A percentile compares a stretch with the other conserved stretches of the same genome.
phyloP scores from a whole-genome alignment of 2,329 filamentous ascomycete genomes.

The Colletotrichum lentis region DNA sequence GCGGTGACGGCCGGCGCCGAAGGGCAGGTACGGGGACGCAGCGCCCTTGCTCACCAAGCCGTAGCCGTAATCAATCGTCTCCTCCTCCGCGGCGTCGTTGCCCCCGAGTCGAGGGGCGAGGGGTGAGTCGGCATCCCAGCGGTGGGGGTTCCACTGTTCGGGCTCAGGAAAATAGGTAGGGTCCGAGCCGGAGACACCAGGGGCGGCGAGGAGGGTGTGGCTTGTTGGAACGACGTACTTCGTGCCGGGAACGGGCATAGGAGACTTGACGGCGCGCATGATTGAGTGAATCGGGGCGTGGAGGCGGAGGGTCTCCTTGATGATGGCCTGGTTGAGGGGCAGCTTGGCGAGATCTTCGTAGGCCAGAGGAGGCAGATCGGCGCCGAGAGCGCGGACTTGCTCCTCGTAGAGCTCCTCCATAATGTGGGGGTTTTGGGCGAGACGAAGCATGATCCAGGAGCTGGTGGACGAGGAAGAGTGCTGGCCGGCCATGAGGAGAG shows the following conservation, averaged over 20 bases:
- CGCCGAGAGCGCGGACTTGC: constrained; percentile 76
- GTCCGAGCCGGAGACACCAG: constrained; percentile 79
- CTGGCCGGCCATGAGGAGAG: constrained; percentile 89
- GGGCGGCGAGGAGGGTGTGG: constrained; percentile 84
- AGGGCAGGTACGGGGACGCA: constrained; percentile 88
- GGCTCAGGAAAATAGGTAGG: constrained; percentile 83
- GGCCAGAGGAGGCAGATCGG: constrained; percentile 75
- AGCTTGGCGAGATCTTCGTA: constrained; percentile 83
- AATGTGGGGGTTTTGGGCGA: constrained; percentile 79
- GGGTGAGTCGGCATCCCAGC: constrained; percentile 77
- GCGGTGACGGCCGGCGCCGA: constrained; percentile 89
- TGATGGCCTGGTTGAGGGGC: constrained; percentile 81
- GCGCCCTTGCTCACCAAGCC: constrained; percentile 92
- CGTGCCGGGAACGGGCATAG: constrained; percentile 83
- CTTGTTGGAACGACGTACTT: constrained; percentile 82
- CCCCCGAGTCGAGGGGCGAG: constrained; percentile 59
- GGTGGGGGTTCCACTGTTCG: constrained; percentile 85
- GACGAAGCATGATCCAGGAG: constrained; percentile 84
- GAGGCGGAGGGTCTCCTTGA: constrained; percentile 91
- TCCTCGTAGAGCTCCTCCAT: constrained; percentile 85
- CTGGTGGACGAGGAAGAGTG: constrained; percentile 87
- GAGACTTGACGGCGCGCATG: constrained; percentile 88
- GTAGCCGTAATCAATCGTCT: constrained; percentile 92
- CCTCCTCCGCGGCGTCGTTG: constrained; percentile 63
- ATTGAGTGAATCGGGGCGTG: constrained; percentile 96